Evolutionary conservation across 2,329 filamentous ascomycete genomes (phyloP), one percentile per base, ranked within the genome.

Genomic region (Trichoderma semiorbis): DNA sequence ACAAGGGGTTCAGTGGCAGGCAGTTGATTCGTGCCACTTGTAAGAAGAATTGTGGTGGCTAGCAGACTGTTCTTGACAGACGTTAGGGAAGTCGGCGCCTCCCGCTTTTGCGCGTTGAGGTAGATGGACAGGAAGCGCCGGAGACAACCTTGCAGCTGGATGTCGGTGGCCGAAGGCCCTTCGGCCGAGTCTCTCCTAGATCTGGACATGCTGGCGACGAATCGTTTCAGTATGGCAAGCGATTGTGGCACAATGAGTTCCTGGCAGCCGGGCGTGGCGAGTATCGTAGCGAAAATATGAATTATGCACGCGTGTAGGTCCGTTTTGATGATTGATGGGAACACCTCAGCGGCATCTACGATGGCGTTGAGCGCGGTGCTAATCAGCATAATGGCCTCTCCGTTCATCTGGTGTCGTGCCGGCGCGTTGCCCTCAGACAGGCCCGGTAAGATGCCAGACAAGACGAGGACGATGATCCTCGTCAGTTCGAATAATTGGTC

Each of bases 401-500:
- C 95, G 1, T 93, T 95, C 77, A 97, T 90, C 76, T 92, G 90
- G 77, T 94, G 91, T 60, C 93, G 90, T 32, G 89, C 90, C 75
- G 87, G 86, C 74, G 87, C 89, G 60, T 87, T 90, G 63, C 86
- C 84, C 73, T 93, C 92, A 5, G 89, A 89, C 5, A 97, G 84
- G 73, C 95, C 97, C 5, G 97, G 96, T 26, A 99, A 85, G 50
- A 98, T 85, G 0, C 95, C 94, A 0, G 94, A 92, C 32, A 99
- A 86, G 2, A 98, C 95, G 10, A 99, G 86, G 18, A 98, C 95
- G 74, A 98, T 98, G 79, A 98, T 97, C 74, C 96, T 90, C 0
- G 96, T 99, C 61, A 99, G 86, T 81, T 99, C 96, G 77, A 99
- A 99, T 0, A 99, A 87, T 81, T 99, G 96, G 78, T 99, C 96